Evolutionary conservation across 1,284 basidiomycete genomes (phyloP).

Genomic region (Cutaneotrichosporon dermatis): DNA sequence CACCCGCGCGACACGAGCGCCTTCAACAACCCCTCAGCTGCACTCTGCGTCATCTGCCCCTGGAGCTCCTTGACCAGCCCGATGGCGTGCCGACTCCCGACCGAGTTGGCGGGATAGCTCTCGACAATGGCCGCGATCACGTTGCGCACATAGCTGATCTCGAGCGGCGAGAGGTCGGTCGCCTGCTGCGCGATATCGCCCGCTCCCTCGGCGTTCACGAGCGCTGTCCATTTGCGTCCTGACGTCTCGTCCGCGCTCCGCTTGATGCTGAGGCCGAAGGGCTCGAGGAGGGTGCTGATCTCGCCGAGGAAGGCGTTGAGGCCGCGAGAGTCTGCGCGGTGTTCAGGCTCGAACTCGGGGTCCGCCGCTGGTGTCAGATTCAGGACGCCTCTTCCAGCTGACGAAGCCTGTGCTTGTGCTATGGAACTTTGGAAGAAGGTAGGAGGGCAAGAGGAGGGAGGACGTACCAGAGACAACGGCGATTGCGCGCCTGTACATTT

Average conservation of each 20-base stretch:
- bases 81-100: slow-evolving; percentile 34
- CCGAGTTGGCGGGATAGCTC: slow-evolving; percentile 44
- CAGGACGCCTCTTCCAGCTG: too few relatives aligned
- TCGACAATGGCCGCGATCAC: slow-evolving; percentile 39
- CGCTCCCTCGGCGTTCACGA: slow-evolving; percentile 36
- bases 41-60: slow-evolving; percentile 24
- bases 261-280: slow-evolving; percentile 33
- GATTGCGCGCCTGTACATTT: slow-evolving; percentile 42
- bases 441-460: not conserved
- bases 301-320: slow-evolving; percentile 31
- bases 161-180: slow-evolving; percentile 39
- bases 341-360: slow-evolving; percentile 23
- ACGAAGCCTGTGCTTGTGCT: too few relatives aligned
- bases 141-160: slow-evolving; percentile 40
- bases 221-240: slow-evolving; percentile 28
- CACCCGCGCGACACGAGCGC: slow-evolving; percentile 41
- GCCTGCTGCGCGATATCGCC: slow-evolving; percentile 32
- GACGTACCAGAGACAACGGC: slow-evolving; percentile 25
- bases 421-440: not conserved
- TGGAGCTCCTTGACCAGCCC: slow-evolving; percentile 20
- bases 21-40: slow-evolving; percentile 31
- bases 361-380: slow-evolving; percentile 24
- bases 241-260: slow-evolving; percentile 31
- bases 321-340: slow-evolving; percentile 24
- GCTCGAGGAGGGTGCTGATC: slow-evolving; percentile 30